phyloP scores from a whole-genome alignment of 495 filamentous ascomycete genomes.

The Aspergillus nidulans region DNA sequence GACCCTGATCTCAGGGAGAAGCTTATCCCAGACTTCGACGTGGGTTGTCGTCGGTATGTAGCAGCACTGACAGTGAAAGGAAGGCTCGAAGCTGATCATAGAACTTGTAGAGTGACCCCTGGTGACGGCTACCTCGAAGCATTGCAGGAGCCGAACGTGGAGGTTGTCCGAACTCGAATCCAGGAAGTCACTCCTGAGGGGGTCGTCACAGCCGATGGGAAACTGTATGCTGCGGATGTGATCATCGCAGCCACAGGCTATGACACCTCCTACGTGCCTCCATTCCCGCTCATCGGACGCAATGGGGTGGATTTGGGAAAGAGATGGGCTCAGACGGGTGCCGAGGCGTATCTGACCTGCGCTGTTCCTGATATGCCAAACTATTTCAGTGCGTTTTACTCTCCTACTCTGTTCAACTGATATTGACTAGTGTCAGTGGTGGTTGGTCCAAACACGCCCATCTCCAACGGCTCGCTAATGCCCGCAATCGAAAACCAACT shows the following conservation, averaged over 20 bases:
- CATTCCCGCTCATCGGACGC: constrained; percentile 29
- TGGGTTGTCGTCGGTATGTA: constrained; percentile 10
- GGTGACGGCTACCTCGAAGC: constrained; percentile 37
- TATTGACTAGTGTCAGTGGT: constrained; percentile 32
- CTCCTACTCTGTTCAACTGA: background rate
- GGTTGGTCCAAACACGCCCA: constrained; percentile 28
- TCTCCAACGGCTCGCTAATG: constrained; percentile 8
- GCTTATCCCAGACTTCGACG: background rate
- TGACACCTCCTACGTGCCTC: no score
- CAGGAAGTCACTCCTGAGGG: constrained; percentile 42
- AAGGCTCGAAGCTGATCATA: no score
- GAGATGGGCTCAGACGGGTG: background rate
- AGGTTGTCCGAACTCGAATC: no score
- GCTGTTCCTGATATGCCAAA: background rate
- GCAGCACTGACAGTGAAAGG: no score
- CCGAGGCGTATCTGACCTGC: background rate
- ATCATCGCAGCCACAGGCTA: no score
- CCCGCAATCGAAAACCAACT: background rate
- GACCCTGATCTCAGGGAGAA: background rate
- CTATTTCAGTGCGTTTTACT: background rate
- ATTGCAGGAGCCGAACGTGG: constrained; percentile 38
- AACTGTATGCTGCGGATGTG: no score
- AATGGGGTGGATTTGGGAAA: constrained; percentile 20
- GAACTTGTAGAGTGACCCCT: constrained; percentile 41
- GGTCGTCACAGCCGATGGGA: no score